Evolutionary conservation across 768 basidiomycete species (phyloP).

Genomic region (Postia placenta): DNA sequence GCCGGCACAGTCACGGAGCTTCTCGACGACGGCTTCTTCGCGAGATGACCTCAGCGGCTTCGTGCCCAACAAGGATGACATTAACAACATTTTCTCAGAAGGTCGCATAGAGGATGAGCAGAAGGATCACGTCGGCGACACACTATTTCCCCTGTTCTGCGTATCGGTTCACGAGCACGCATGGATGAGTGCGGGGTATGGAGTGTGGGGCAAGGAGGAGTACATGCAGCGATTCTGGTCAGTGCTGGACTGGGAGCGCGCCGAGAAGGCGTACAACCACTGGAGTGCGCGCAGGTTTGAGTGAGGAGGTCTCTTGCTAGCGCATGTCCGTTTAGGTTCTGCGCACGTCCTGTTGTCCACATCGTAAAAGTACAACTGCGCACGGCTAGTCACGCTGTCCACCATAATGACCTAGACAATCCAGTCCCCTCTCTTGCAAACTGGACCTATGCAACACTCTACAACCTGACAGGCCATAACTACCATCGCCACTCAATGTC

Average conservation of each 20-base stretch:
- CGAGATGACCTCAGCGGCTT: not conserved
- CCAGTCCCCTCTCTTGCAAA: too few species aligned
- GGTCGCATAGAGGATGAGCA: too few species aligned
- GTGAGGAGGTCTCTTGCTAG: too few species aligned
- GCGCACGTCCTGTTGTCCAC: not conserved
- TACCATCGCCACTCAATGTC: constrained; percentile 56
- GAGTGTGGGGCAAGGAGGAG: constrained; percentile 86
- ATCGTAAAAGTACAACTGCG: constrained; percentile 14
- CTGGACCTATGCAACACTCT: too few species aligned
- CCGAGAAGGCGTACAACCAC: constrained; percentile 27
- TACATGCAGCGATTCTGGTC: constrained; percentile 83
- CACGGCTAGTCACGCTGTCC: not conserved
- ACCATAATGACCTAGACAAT: too few species aligned
- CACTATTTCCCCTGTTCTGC: constrained; percentile 71
- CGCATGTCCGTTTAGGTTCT: not conserved
- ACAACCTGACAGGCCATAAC: too few species aligned
- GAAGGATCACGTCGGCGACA: constrained; percentile 49
- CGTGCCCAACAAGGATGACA: not conserved
- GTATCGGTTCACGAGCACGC: constrained; percentile 79
- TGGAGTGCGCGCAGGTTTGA: too few species aligned
- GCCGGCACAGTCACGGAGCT: constrained; percentile 23
- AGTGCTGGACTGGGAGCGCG: constrained; percentile 72
- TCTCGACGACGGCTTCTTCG: constrained; percentile 23
- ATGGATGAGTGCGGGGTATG: constrained; percentile 80
- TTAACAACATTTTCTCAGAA: too few species aligned